Conservation (phyloP, 768 basidiomycete genomes). For the Russula sp. region DNA sequence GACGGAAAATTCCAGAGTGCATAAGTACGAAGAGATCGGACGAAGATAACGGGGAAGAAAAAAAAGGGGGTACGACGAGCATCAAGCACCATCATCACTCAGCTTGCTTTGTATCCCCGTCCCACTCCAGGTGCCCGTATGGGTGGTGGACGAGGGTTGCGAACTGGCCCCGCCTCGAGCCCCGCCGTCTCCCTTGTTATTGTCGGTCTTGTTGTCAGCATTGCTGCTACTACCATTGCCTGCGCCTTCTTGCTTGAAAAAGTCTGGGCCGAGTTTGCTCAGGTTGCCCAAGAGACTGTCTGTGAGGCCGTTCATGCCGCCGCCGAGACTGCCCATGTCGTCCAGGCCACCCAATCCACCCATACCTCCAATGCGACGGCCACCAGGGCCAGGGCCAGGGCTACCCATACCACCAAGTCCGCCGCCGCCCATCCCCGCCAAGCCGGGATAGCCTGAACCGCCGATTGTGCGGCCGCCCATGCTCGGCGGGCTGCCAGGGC, state of each 20-base stretch:
- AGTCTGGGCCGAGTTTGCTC: not conserved
- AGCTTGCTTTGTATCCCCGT: conserved; percentile 6
- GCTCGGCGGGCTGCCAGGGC: not conserved
- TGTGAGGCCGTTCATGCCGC: not conserved
- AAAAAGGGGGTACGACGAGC: too few species aligned
- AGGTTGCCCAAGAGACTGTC: not conserved
- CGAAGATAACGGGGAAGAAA: too few species aligned
- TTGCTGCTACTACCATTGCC: not conserved
- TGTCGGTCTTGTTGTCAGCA: not conserved
- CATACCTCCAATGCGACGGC: too few species aligned
- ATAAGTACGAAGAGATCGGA: too few species aligned
- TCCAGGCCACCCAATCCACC: too few species aligned
- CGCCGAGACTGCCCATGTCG: not conserved
- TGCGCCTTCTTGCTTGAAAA: not conserved
- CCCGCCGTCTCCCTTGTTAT: not conserved
- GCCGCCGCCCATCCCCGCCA: not conserved
- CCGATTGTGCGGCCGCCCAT: not conserved
- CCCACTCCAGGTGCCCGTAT: conserved; percentile 11
- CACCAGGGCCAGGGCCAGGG: too few species aligned
- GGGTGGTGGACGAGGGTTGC: not conserved
- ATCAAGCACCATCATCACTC: conserved; percentile 2
- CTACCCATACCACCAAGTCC: not conserved
- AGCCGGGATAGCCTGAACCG: not conserved
- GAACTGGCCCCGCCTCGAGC: not conserved
- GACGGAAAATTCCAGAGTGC: too few species aligned